A percentile compares a stretch with the other conserved stretches of the same genome.
Conservation (phyloP, 202 grass and related monocot genomes). For the Musa balbisiana region DNA sequence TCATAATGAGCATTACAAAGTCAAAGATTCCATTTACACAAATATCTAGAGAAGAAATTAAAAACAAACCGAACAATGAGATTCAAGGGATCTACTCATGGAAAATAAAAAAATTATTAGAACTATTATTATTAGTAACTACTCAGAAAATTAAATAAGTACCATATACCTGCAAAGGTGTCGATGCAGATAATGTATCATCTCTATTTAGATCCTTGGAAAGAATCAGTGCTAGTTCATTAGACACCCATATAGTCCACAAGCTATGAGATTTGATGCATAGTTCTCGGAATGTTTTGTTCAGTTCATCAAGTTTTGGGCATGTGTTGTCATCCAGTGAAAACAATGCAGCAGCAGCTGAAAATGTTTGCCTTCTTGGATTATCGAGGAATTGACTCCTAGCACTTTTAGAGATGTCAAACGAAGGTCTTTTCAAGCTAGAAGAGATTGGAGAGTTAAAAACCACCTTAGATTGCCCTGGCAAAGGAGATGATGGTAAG, state of each 20-base stretch:
- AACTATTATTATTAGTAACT: neutral
- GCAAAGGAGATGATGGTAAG: slow-evolving; percentile 44
- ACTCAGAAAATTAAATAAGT: slow-evolving; percentile 1
- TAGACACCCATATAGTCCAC: slow-evolving; percentile 83
- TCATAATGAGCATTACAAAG: neutral
- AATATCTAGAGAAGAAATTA: neutral
- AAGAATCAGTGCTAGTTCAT: slow-evolving; percentile 71
- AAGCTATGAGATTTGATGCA: slow-evolving; percentile 72
- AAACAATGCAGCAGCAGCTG: slow-evolving; percentile 69
- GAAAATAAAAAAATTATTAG: no score
- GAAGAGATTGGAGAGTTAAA: slow-evolving; percentile 48
- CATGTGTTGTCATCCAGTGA: slow-evolving; percentile 58
- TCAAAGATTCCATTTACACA: neutral
- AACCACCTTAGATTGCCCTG: slow-evolving; percentile 43
- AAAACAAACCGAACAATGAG: neutral
- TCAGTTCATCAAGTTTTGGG: slow-evolving; percentile 77
- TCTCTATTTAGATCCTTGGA: slow-evolving; percentile 70
- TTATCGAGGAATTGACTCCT: slow-evolving; percentile 50
- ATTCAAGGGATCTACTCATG: no score
- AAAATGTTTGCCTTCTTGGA: slow-evolving; percentile 77
- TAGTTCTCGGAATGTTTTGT: slow-evolving; percentile 62
- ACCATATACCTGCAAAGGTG: slow-evolving; percentile 65
- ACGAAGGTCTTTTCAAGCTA: slow-evolving; percentile 47
- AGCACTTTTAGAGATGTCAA: slow-evolving; percentile 75
- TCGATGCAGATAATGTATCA: slow-evolving; percentile 67